These are phyloP conservation scores for Casuarina cunninghamiana DNA, from an alignment of 306 rosid genomes.

Conservation along the genomic window DNA sequence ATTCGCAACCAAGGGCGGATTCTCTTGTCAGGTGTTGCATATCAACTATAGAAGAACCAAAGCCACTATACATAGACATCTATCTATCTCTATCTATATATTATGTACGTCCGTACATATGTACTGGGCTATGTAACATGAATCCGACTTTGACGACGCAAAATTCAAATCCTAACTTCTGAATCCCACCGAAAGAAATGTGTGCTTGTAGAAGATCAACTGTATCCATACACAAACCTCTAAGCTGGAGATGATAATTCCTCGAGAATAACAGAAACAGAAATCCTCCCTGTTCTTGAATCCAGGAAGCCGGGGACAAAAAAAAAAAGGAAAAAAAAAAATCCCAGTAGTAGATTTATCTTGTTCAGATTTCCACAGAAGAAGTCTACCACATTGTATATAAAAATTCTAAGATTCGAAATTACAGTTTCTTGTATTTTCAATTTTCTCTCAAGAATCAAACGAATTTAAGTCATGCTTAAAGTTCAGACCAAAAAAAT, in stretches of 20 bases:
- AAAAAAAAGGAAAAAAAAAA: too few species aligned
- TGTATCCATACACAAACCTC: not conserved
- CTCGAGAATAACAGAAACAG: not conserved
- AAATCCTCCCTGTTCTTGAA: not conserved
- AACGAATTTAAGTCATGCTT: not conserved
- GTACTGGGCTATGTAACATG: not conserved
- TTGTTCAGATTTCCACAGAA: too few species aligned
- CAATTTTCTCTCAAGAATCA: not conserved
- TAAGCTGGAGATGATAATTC: not conserved
- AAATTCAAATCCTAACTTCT: not conserved
- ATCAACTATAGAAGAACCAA: not conserved
- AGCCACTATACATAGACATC: not conserved
- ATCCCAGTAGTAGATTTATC: too few species aligned
- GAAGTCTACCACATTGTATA: not conserved
- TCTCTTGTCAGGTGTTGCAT: not conserved
- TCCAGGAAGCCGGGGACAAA: not conserved
- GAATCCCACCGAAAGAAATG: not conserved
- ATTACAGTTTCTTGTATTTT: not conserved
- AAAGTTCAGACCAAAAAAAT: not conserved
- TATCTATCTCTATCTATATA: too few species aligned
- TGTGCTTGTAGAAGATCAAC: not conserved
- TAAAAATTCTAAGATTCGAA: not conserved
- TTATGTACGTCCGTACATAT: not conserved
- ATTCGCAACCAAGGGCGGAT: not conserved
- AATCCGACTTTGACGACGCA: not conserved